Evolutionary conservation across 2,329 filamentous ascomycete genomes (phyloP).

Genomic region (Pseudocercospora crystallina): DNA sequence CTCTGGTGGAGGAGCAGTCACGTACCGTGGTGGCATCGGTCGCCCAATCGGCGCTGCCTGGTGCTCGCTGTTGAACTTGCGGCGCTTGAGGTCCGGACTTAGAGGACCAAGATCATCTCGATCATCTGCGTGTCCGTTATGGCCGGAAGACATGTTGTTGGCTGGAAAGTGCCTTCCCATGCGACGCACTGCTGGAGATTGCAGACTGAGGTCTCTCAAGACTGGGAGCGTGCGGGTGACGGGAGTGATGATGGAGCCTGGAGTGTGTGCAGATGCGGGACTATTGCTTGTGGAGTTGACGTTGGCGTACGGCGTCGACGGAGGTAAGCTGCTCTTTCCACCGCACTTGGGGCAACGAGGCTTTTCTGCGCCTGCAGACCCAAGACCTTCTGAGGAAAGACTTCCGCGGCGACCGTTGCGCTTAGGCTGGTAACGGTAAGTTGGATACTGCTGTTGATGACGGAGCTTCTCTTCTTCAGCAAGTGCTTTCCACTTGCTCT

Average conservation of each 20-base stretch:
- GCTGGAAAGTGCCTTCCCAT: conserved; percentile 26
- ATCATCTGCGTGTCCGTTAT: conserved; percentile 26
- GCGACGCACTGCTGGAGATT: conserved; percentile 34
- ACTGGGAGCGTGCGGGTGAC: conserved; percentile 37
- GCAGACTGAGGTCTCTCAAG: conserved; percentile 36
- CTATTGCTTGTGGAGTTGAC: conserved; percentile 25
- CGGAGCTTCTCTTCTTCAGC: conserved; percentile 91
- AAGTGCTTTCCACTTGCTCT: conserved; percentile 82
- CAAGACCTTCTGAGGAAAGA: conserved; percentile 32
- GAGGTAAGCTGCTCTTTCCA: conserved; percentile 64
- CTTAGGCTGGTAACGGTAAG: conserved; percentile 90
- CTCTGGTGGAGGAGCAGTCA: conserved; percentile 17
- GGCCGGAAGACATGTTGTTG: conserved; percentile 35
- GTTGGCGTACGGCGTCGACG: conserved; percentile 54
- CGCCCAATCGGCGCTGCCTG: conserved; percentile 41
- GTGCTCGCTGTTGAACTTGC: conserved; percentile 56
- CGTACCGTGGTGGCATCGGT: conserved; percentile 33
- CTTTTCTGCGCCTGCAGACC: conserved; percentile 38
- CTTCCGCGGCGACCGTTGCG: conserved; percentile 47
- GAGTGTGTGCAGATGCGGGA: conserved; percentile 33
- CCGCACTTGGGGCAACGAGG: conserved; percentile 69
- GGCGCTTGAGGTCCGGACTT: conserved; percentile 61
- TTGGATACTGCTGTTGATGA: conserved; percentile 86
- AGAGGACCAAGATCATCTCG: conserved; percentile 47
- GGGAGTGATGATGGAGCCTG: conserved; percentile 33